Evolutionary conservation across 768 basidiomycete species (phyloP), one percentile per base, ranked within the genome.

Genomic region (Dentipellis sp.): DNA sequence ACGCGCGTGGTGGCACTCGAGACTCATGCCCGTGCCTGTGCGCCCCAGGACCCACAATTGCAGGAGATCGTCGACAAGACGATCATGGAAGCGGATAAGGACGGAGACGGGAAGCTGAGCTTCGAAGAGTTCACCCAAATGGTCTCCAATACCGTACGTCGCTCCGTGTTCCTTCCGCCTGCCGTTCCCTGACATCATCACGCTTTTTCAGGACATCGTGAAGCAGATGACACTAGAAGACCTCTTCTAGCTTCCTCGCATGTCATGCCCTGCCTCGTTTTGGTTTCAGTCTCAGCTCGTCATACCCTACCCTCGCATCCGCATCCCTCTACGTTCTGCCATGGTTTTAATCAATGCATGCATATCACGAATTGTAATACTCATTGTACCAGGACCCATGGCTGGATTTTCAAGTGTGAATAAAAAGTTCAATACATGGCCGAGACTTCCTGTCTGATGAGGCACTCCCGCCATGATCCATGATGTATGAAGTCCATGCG

Each of bases 61-160:
- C 97, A 99, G 71, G 97, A 98, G 69, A 99, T 99, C 58, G 97
- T 99, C 16, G 97, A 99, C 72, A 99, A 99, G 77, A 98, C 97
- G 9, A 99, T 99, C 69, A 94, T 99, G 93, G 97, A 99, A 72
- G 97, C 94, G 10, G 97, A 99, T 68, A 88, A 91, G 68, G 94
- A 99, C 66, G 94, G 91, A 2, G 97, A 99, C 67, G 97, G 97
- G 23, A 98, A 94, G 71, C 79, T 99, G 58, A 91, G 83, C 71
- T 99, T 99, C 63, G 94, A 97, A 55, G 97, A 98, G 72, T 99
- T 99, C 70, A 83, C 93, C 1, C 79, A 82, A 65, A 97, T 98
- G 84, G 97, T 99, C 23, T 91, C 94, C 29, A 95, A 93, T 69
- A 98, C 97, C 64, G 92, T 93, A 60, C 59, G 86, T 71, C 17